Evolutionary conservation across 345 rosid genomes (phyloP).

Genomic region (Populus simonii): DNA sequence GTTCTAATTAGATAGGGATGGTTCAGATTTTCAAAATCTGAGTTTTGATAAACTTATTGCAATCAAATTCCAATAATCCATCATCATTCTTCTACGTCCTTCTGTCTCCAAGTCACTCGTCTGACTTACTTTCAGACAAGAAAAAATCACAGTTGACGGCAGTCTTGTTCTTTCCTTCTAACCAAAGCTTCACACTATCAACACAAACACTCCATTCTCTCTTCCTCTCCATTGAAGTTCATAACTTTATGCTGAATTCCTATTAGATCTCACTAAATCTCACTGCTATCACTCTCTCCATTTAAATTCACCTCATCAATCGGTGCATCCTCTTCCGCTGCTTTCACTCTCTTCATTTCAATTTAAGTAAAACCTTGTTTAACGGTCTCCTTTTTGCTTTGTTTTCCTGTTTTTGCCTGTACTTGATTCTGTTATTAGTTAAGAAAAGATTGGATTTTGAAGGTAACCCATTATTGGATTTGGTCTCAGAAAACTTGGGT

Average conservation of each 20-base stretch:
- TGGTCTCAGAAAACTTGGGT: constrained; percentile 3
- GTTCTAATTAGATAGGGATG: too few species aligned
- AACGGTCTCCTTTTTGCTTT: background rate
- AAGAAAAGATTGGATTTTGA: constrained; percentile 3
- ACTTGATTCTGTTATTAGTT: background rate
- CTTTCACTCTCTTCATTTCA: background rate
- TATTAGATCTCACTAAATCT: background rate
- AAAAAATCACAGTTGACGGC: background rate
- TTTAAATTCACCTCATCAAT: background rate
- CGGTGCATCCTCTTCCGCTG: too few species aligned
- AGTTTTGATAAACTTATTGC: too few species aligned
- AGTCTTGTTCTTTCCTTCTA: background rate
- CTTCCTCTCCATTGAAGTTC: background rate
- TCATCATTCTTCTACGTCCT: background rate
- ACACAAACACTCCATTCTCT: background rate
- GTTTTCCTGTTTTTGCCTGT: background rate
- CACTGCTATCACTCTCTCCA: background rate
- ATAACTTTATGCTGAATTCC: background rate
- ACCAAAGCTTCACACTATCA: background rate
- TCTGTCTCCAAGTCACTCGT: background rate
- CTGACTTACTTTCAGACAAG: background rate
- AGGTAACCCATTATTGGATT: background rate
- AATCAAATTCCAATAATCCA: too few species aligned
- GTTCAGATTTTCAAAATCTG: too few species aligned
- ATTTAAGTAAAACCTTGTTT: background rate